Evolutionary conservation across 768 basidiomycete species (phyloP).

Genomic region (Macrocybe gigantea): DNA sequence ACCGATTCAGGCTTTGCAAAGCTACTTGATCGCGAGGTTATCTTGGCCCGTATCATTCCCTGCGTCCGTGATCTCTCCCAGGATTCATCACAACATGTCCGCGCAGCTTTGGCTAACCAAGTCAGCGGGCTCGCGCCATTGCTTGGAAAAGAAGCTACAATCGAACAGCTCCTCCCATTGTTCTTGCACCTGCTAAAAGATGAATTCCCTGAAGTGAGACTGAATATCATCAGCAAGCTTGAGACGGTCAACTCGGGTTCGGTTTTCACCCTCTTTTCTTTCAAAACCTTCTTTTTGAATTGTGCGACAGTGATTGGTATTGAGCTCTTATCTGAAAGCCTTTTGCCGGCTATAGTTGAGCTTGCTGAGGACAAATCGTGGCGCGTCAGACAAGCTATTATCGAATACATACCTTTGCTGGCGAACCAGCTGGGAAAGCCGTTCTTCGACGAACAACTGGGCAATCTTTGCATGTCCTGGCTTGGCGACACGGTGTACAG

Average conservation of each 20-base stretch:
- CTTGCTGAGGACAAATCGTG: conserved; percentile 99
- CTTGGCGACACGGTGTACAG: conserved; percentile 97
- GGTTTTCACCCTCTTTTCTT: conserved; percentile 16
- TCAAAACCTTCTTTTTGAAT: conserved; percentile 2
- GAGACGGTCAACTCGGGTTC: conserved; percentile 90
- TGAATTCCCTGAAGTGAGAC: conserved; percentile 95
- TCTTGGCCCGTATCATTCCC: conserved; percentile 88
- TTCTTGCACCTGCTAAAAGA: conserved; percentile 97
- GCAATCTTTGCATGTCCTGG: conserved; percentile 98
- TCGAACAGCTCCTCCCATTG: conserved; percentile 92
- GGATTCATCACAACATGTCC: conserved; percentile 94
- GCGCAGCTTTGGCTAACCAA: conserved; percentile 92
- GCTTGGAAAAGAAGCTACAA: conserved; percentile 87
- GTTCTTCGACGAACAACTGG: conserved; percentile 97
- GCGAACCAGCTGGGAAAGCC: conserved; percentile 95
- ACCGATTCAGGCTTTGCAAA: conserved; percentile 77
- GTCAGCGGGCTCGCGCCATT: conserved; percentile 95
- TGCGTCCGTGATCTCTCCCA: conserved; percentile 92
- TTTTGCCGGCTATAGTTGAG: conserved; percentile 96
- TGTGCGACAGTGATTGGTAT: conserved; percentile 84
- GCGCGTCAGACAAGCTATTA: conserved; percentile 99
- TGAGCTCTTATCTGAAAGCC: conserved; percentile 87
- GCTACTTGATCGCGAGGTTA: conserved; percentile 88
- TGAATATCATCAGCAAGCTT: conserved; percentile 98
- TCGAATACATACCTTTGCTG: conserved; percentile 98